Evolutionary conservation across 176 grass and related monocot species (phyloP).

Genomic region (Rhynchospora pubera): DNA sequence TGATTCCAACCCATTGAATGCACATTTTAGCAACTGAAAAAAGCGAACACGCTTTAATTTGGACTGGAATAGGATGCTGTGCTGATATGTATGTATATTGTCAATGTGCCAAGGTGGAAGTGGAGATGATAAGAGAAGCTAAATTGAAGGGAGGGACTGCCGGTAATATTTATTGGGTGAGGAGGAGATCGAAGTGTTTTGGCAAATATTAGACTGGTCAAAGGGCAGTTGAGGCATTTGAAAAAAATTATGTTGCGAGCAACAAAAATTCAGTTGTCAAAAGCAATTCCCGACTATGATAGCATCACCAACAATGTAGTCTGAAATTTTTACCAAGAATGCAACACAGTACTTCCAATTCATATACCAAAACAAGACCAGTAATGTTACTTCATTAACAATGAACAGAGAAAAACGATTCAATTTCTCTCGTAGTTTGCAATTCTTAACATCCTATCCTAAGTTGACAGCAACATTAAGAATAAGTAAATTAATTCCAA

Average conservation of each 20-base stretch:
- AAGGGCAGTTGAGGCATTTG: no score
- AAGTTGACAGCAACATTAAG: slow-evolving; percentile 11
- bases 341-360: not conserved
- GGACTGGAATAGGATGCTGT: not conserved
- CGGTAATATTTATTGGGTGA: no score
- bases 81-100: not conserved
- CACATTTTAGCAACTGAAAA: not conserved
- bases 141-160: no score
- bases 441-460: not conserved
- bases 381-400: not conserved
- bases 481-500: not conserved
- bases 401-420: not conserved
- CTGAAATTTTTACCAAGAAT: not conserved
- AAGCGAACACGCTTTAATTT: not conserved
- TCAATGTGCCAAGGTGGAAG: no score
- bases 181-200: no score
- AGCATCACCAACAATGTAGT: not conserved
- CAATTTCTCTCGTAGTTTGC: not conserved
- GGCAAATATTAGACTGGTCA: no score
- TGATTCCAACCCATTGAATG: not conserved
- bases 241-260: no score
- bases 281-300: no score
- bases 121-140: no score
- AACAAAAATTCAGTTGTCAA: no score
- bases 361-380: not conserved